Conservation (phyloP, 352 stramenopile species). For the Phytopythium cucurbitacearum region DNA sequence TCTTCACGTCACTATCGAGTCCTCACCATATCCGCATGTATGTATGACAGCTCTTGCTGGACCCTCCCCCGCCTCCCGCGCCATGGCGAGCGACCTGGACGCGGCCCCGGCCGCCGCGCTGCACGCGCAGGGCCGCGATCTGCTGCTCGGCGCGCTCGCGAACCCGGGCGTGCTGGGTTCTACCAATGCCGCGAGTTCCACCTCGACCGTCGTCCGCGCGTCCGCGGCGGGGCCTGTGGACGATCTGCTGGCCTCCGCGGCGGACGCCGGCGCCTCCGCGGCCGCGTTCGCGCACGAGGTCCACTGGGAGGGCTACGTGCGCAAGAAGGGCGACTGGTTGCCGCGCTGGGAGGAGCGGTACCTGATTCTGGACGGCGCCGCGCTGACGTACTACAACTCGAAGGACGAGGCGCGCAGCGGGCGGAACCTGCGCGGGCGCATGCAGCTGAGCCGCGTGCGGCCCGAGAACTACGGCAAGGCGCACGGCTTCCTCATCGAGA, state of each 20-base stretch:
- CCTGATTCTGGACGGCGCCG: conserved; percentile 78
- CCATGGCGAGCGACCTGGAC: conserved; percentile 13
- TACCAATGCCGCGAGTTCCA: not conserved
- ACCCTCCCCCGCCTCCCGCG: too few relatives aligned
- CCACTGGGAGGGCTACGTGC: conserved; percentile 86
- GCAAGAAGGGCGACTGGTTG: conserved; percentile 88
- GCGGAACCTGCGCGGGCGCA: conserved; percentile 72
- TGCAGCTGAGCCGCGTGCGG: conserved; percentile 78
- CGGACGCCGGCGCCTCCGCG: conserved; percentile 22
- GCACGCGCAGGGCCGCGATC: conserved; percentile 30
- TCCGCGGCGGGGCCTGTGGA: conserved; percentile 16
- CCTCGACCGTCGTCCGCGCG: conserved; percentile 1
- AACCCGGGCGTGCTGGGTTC: conserved; percentile 8
- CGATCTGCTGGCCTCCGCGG: conserved; percentile 27
- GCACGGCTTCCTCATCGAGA: conserved; percentile 85
- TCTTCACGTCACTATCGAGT: too few relatives aligned
- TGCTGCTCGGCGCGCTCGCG: conserved; percentile 35
- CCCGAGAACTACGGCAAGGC: conserved; percentile 87
- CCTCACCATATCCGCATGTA: too few relatives aligned
- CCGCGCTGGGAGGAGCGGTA: conserved; percentile 89
- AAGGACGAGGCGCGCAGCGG: conserved; percentile 83
- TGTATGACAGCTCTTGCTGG: too few relatives aligned
- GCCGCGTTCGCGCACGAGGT: conserved; percentile 50
- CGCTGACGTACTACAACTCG: conserved; percentile 86
- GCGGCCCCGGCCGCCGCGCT: conserved; percentile 17